Conservation (phyloP, 768 basidiomycete genomes). For the Wakefieldia striispora region DNA sequence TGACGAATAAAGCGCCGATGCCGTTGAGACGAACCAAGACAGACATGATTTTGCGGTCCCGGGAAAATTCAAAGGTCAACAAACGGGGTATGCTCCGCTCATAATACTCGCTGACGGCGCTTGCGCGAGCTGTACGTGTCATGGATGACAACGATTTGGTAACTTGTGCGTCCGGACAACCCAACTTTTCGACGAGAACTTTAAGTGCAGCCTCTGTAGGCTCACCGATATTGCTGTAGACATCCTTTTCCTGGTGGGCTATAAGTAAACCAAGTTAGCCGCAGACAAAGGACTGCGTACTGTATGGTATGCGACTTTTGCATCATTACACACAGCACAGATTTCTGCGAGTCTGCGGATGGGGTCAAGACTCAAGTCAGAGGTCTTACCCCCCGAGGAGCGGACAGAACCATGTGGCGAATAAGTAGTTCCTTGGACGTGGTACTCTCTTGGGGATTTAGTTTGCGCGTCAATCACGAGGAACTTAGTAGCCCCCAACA, state of each 20-base stretch:
- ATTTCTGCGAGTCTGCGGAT: slow-evolving; percentile 89
- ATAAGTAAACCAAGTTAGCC: not conserved
- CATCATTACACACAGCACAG: slow-evolving; percentile 90
- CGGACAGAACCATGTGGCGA: slow-evolving; percentile 77
- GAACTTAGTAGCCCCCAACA: slow-evolving; percentile 51
- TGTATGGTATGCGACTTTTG: slow-evolving; percentile 80
- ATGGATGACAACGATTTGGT: slow-evolving; percentile 57
- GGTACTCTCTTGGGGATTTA: slow-evolving; percentile 59
- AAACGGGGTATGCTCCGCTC: slow-evolving; percentile 74
- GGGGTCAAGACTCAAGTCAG: slow-evolving; percentile 63
- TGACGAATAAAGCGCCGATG: slow-evolving; percentile 81
- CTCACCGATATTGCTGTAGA: slow-evolving; percentile 86
- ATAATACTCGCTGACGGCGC: slow-evolving; percentile 82
- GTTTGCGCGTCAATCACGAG: slow-evolving; percentile 59
- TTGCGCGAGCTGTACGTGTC: slow-evolving; percentile 61
- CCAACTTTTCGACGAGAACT: slow-evolving; percentile 93
- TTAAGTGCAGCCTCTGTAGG: slow-evolving; percentile 97
- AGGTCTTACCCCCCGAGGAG: slow-evolving; percentile 60
- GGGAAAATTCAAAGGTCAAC: slow-evolving; percentile 95
- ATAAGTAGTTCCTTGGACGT: slow-evolving; percentile 91
- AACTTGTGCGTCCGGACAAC: slow-evolving; percentile 60
- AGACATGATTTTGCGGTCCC: slow-evolving; percentile 99
- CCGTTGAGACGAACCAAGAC: slow-evolving; percentile 76
- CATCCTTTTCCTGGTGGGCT: slow-evolving; percentile 62
- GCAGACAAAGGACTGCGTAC: slow-evolving; percentile 41